Conservation (phyloP, 306 rosid genomes). For the Medicago ruthenica region DNA sequence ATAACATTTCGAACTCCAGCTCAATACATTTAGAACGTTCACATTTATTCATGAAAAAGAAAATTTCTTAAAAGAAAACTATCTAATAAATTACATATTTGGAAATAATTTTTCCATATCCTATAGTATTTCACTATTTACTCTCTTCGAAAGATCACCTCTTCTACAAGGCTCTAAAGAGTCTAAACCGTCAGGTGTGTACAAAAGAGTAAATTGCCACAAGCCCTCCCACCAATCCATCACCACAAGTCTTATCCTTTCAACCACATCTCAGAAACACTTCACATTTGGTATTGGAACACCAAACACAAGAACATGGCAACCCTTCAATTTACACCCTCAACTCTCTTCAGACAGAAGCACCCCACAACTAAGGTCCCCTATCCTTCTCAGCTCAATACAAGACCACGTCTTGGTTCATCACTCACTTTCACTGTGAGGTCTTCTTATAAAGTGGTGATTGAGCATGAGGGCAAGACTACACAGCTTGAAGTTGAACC, state of each 20-base stretch:
- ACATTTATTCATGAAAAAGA: neutral
- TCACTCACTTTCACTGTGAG: conserved; percentile 43
- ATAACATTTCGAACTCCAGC: too few relatives aligned
- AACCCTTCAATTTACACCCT: conserved; percentile 58
- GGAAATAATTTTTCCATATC: neutral
- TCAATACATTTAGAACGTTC: too few relatives aligned
- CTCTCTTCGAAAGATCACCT: neutral
- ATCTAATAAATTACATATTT: neutral
- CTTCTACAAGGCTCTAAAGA: neutral
- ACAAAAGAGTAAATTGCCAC: neutral
- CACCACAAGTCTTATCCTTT: conserved; percentile 56
- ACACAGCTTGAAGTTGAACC: conserved; percentile 59
- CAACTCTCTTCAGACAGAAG: conserved; percentile 47
- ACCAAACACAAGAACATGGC: conserved; percentile 53
- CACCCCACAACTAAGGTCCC: conserved; percentile 50
- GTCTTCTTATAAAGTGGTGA: conserved; percentile 78
- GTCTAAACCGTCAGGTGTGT: neutral
- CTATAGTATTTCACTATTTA: neutral
- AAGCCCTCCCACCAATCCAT: neutral
- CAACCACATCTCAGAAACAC: conserved; percentile 33
- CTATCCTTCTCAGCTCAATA: conserved; percentile 46
- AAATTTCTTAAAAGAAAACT: neutral
- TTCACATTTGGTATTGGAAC: neutral
- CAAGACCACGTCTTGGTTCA: conserved; percentile 29
- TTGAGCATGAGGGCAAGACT: conserved; percentile 74